Evolutionary conservation across 2,329 filamentous ascomycete genomes (phyloP), one percentile per base, ranked within the genome.

Genomic region (Stagonosporopsis chrysanthemi): DNA sequence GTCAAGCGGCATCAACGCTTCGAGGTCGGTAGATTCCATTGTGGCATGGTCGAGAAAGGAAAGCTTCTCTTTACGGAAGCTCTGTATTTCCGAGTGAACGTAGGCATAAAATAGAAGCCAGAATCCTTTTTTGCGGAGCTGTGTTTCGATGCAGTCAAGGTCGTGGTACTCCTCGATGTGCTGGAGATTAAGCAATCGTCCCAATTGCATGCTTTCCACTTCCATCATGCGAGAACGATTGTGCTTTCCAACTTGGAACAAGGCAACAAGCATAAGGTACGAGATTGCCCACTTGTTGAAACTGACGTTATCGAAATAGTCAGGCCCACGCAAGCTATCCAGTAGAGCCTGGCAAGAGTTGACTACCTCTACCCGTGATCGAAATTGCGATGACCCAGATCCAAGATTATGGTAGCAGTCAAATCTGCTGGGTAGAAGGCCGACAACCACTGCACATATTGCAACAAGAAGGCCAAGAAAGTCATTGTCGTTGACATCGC

Each of bases 161-260:
- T 43, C 44, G 7, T 7, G 40, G 22, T 55, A 55, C 12, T 36
- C 28, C 9, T 48, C 43, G 9, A 49, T 49, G 6, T 44, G 52
- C 17, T 56, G 53, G 22, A 56, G 40, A 23, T 51, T 26, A 17
- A 56, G 41, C 33, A 56, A 24, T 7, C 53, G 39, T 8, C 45
- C 53, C 6, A 56, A 41, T 26, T 50, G 53, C 23, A 56, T 40
- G 15, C 40, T 36, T 29, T 60, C 56, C 8, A 55, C 43, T 29
- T 60, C 56, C 31, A 60, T 36, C 52, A 60, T 60, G 29, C 57
- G 57, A 40, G 52, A 42, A 31, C 44, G 52, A 17, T 60, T 56
- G 7, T 43, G 47, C 23, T 60, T 39, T 17, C 52, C 57, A 6
- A 60, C 44, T n/a, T 60, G 52, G 15, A 60, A 60, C 15, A 56